Evolutionary conservation across 768 basidiomycete genomes (phyloP), one percentile per base, ranked within the genome.

Genomic region (Panaeolus cyanescens): DNA sequence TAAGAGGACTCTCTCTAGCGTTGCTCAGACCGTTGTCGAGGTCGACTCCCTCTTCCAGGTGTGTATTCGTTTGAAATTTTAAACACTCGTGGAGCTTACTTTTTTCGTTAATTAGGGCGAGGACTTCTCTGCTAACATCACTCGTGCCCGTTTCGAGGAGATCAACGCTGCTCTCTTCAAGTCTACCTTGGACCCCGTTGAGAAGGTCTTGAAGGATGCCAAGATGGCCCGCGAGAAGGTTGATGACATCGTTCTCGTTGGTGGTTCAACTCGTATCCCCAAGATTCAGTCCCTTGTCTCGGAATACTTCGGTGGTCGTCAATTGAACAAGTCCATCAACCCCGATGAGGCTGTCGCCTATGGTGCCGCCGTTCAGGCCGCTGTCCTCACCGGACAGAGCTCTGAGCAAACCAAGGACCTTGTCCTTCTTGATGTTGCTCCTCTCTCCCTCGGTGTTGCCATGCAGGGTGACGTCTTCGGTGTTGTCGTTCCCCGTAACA

Each of bases 401-500:
- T 98, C 95, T 33, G 97, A 99, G 68, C 96, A 99, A 84, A 99
- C 97, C 62, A 92, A 95, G 77, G 96, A 99, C 74, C 90, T 99
- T 67, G 89, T 99, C 71, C 88, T 99, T 69, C 95, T 99, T 70
- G 97, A 99, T 80, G 96, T 99, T 65, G 92, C 97, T 65, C 96
- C 97, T 66, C 86, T 99, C 61, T 98, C 96, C 64, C 92, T 99
- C 71, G 96, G 96, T 90, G 97, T 99, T 68, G 97, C 97, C 77
- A 99, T 99, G 97, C 97, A 99, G 79, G 97, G 97, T 73, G 97
- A 99, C 75, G 93, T 99, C 75, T 99, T 99, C 78, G 97, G 97
- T 83, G 92, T 98, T 64, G 97, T 99, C 72, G 95, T 99, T 70
- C 96, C 96, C 73, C 92, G 97, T 70, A 99, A 99, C 85, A 99